Evolutionary conservation across 1,139 yeast species (phyloP).

Genomic region (Candida sp.): DNA sequence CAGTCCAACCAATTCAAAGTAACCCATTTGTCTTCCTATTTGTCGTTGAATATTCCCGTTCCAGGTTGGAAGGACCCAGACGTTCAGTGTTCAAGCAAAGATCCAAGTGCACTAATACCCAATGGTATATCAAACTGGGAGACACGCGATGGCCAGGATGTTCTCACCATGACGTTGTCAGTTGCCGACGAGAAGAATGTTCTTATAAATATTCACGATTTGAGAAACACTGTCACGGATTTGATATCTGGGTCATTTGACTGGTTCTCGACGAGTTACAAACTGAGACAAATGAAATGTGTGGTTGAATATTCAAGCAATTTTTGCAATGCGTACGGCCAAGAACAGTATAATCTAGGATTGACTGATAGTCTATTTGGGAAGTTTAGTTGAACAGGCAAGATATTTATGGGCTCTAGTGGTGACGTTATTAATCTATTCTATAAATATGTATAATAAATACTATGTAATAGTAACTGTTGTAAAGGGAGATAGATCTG

Average conservation of each 20-base stretch:
- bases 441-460: too few species aligned
- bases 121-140: slow-evolving; percentile 42
- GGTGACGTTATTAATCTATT: too few species aligned
- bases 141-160: slow-evolving; percentile 21
- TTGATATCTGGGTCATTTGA: slow-evolving; percentile 1
- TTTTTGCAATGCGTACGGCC: slow-evolving; percentile 25
- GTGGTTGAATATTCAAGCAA: slow-evolving; percentile 20
- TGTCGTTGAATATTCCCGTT: slow-evolving; percentile 37
- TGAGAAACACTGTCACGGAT: slow-evolving; percentile 5
- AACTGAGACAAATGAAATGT: slow-evolving; percentile 16
- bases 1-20: slow-evolving; percentile 26
- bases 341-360: slow-evolving; percentile 14
- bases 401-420: too few species aligned
- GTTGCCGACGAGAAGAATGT: slow-evolving; percentile 40
- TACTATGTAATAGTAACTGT: too few species aligned
- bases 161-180: slow-evolving; percentile 35
- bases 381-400: background rate
- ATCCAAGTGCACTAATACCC: slow-evolving; percentile 39
- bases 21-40: slow-evolving; percentile 36
- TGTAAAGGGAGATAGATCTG: too few species aligned
- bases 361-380: slow-evolving; percentile 6
- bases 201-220: slow-evolving; percentile 22
- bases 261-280: slow-evolving; percentile 1
- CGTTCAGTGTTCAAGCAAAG: slow-evolving; percentile 25
- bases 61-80: slow-evolving; percentile 34